A percentile compares a stretch with the other conserved stretches of the same genome.
Conservation (phyloP, 2,329 filamentous ascomycete genomes). For the Aspergillus fischeri region DNA sequence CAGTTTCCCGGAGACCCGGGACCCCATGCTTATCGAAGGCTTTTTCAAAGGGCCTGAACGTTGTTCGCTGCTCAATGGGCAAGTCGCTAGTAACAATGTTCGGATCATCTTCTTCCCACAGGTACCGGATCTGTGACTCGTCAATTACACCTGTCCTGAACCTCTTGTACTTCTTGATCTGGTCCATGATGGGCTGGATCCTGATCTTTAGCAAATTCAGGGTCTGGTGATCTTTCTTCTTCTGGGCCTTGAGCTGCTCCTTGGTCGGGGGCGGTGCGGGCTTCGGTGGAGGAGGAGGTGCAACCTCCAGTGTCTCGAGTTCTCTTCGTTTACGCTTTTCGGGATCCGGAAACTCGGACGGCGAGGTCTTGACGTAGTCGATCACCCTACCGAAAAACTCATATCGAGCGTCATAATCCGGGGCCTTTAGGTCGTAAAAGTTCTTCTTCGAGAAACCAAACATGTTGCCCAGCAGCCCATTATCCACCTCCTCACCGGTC, state of each 20-base stretch:
- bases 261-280: slow-evolving; percentile 62
- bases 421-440: slow-evolving; percentile 64
- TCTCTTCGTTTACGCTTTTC: slow-evolving; percentile 81
- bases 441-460: slow-evolving; percentile 85
- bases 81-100: slow-evolving; percentile 59
- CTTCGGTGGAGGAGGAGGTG: slow-evolving; percentile 66
- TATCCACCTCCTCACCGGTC: slow-evolving; percentile 58
- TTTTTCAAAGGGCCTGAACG: slow-evolving; percentile 71
- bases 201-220: slow-evolving; percentile 84
- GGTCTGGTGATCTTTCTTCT: slow-evolving; percentile 75
- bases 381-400: slow-evolving; percentile 77
- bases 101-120: slow-evolving; percentile 79
- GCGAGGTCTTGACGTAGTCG: slow-evolving; percentile 71
- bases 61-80: slow-evolving; percentile 53
- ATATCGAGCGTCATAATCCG: slow-evolving; percentile 58
- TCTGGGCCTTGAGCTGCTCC: slow-evolving; percentile 74
- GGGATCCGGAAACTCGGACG: slow-evolving; percentile 81
- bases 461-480: slow-evolving; percentile 65
- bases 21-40: slow-evolving; percentile 74
- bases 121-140: slow-evolving; percentile 68
- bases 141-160: slow-evolving; percentile 79
- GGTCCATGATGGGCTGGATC: slow-evolving; percentile 94
- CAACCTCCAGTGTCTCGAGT: slow-evolving; percentile 71
- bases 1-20: slow-evolving; percentile 69
- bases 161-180: slow-evolving; percentile 89